Evolutionary conservation across 345 rosid genomes (phyloP).

Genomic region (Citrus unshiu): DNA sequence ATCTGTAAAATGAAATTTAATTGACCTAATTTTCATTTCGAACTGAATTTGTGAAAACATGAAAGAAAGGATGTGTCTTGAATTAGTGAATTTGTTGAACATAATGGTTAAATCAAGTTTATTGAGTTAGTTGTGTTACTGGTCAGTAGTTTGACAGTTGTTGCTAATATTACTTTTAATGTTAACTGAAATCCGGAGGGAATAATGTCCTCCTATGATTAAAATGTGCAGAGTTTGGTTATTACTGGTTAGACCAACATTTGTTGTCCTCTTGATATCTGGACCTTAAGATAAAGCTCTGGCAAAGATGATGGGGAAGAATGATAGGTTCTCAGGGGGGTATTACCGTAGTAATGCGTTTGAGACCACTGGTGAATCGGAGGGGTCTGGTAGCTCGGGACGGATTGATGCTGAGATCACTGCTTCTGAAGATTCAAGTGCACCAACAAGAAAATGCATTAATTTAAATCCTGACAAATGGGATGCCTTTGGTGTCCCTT

Average conservation of each 20-base stretch:
- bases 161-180: not conserved
- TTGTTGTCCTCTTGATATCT: not conserved
- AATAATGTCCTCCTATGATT: slow-evolving; percentile 23
- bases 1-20: not conserved
- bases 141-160: not conserved
- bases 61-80: not conserved
- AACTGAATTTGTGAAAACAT: not conserved
- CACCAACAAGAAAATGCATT: slow-evolving; percentile 52
- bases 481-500: slow-evolving; percentile 53
- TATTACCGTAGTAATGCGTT: slow-evolving; percentile 39
- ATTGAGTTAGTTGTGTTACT: not conserved
- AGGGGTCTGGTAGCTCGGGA: slow-evolving; percentile 81
- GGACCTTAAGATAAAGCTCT: slow-evolving; percentile 4
- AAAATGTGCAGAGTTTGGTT: slow-evolving; percentile 33
- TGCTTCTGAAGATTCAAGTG: slow-evolving; percentile 66
- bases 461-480: slow-evolving; percentile 46
- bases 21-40: not conserved
- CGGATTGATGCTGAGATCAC: slow-evolving; percentile 62
- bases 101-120: not conserved
- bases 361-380: slow-evolving; percentile 66
- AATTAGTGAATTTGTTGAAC: too few species aligned
- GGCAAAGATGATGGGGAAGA: slow-evolving; percentile 51
- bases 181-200: slow-evolving; percentile 3
- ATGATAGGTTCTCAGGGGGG: slow-evolving; percentile 48
- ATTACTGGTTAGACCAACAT: not conserved